Percentiles rank a stretch among this genome's conserved stretches.
phyloP scores from a whole-genome alignment of 495 filamentous ascomycete species.

The Hypomontagnella monticulosa region DNA sequence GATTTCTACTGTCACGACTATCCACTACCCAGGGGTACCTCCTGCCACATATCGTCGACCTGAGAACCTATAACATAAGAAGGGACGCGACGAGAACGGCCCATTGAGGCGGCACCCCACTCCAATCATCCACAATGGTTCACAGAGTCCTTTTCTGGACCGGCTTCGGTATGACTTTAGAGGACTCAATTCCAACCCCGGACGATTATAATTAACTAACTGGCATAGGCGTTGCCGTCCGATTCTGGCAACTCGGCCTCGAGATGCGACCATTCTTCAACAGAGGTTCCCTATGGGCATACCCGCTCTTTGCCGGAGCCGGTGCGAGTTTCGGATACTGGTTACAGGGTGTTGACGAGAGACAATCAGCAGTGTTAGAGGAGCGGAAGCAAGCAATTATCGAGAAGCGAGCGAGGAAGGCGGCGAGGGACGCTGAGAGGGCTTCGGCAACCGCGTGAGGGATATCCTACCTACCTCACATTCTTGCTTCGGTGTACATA shows the following conservation, averaged over 20 bases:
- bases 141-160: constrained; percentile 92
- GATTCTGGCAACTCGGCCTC: constrained; percentile 95
- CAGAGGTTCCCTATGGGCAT: constrained; percentile 81
- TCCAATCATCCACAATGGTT: constrained; percentile 57
- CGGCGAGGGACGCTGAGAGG: constrained; percentile 63
- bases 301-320: constrained; percentile 84
- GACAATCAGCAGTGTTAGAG: constrained; percentile 76
- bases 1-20: not conserved
- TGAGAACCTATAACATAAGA: constrained; percentile 15
- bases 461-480: not conserved
- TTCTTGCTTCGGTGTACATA: constrained; percentile 36
- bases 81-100: constrained; percentile 13
- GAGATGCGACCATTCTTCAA: constrained; percentile 96
- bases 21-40: constrained; percentile 8
- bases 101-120: constrained; percentile 20
- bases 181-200: constrained; percentile 17
- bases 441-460: constrained; percentile 43
- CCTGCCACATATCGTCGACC: not conserved
- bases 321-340: constrained; percentile 97
- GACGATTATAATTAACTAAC: constrained; percentile 20
- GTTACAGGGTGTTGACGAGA: constrained; percentile 83
- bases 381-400: constrained; percentile 80
- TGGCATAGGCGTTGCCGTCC: constrained; percentile 80
- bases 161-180: constrained; percentile 81
- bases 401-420: constrained; percentile 86